phyloP scores from a whole-genome alignment of 2,329 filamentous ascomycete species.

The Aspergillus sp. region DNA sequence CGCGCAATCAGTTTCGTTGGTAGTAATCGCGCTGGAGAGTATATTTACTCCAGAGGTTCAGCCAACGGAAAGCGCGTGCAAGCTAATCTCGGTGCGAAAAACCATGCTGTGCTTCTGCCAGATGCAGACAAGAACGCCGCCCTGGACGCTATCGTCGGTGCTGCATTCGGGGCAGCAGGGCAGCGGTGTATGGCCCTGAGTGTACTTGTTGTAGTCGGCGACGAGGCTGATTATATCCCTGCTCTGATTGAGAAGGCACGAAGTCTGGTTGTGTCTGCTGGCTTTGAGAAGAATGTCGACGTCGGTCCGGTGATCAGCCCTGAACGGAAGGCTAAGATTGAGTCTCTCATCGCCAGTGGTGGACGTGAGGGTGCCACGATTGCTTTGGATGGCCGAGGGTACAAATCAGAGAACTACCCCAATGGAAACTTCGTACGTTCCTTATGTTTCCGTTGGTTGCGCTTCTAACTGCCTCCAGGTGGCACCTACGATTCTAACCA shows the following conservation, averaged over 20 bases:
- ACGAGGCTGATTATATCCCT: constrained; percentile 65
- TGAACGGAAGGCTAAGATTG: constrained; percentile 63
- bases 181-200: constrained; percentile 70
- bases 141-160: constrained; percentile 65
- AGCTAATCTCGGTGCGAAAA: constrained; percentile 69
- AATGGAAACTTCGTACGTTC: constrained; percentile 66
- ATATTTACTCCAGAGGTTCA: constrained; percentile 65
- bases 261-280: constrained; percentile 59
- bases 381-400: constrained; percentile 60
- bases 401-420: constrained; percentile 62
- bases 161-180: constrained; percentile 67
- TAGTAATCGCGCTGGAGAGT: constrained; percentile 67
- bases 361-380: constrained; percentile 65
- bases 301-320: constrained; percentile 66
- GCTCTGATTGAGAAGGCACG: constrained; percentile 64
- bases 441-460: too few species aligned
- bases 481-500: constrained; percentile 61
- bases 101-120: constrained; percentile 65
- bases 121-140: constrained; percentile 70
- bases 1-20: constrained; percentile 70
- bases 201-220: constrained; percentile 63
- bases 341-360: constrained; percentile 60
- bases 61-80: constrained; percentile 70
- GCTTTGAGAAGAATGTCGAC: constrained; percentile 62
- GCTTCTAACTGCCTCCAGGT: too few species aligned